Conservation (phyloP, 768 basidiomycete genomes). For the Calocera viscosa region DNA sequence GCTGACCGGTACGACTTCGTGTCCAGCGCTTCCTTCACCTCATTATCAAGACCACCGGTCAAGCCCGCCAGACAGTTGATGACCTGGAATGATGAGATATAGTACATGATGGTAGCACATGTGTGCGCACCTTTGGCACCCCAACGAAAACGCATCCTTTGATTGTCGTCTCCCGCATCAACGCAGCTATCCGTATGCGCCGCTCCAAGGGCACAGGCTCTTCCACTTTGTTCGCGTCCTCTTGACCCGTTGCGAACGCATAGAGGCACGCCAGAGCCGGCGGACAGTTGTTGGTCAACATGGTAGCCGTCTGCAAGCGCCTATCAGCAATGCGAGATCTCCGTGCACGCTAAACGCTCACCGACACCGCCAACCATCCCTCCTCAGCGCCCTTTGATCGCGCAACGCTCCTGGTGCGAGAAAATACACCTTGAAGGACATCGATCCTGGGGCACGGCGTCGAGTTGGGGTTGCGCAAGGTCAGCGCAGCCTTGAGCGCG, state of each 20-base stretch:
- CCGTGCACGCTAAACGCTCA: conserved; percentile 28
- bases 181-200: conserved; percentile 58
- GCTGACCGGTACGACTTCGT: conserved; percentile 53
- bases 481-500: conserved; percentile 57
- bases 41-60: conserved; percentile 63
- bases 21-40: conserved; percentile 61
- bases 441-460: conserved; percentile 44
- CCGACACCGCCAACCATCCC: conserved; percentile 72
- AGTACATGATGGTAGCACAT: conserved; percentile 13
- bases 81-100: conserved; percentile 36
- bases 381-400: conserved; percentile 50
- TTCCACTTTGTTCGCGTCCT: conserved; percentile 21
- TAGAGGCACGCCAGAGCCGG: conserved; percentile 69
- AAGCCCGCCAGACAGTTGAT: conserved; percentile 72
- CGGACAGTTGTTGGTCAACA: conserved; percentile 72
- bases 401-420: conserved; percentile 54
- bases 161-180: conserved; percentile 80
- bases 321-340: conserved; percentile 15
- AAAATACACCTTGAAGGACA: conserved; percentile 44
- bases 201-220: conserved; percentile 36
- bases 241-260: conserved; percentile 49
- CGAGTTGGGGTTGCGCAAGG: conserved; percentile 50
- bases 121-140: conserved; percentile 57
- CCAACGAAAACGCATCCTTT: conserved; percentile 86
- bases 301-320: conserved; percentile 56